Conservation (phyloP, 169 alveolate genomes). For the Blepharisma undulans region DNA sequence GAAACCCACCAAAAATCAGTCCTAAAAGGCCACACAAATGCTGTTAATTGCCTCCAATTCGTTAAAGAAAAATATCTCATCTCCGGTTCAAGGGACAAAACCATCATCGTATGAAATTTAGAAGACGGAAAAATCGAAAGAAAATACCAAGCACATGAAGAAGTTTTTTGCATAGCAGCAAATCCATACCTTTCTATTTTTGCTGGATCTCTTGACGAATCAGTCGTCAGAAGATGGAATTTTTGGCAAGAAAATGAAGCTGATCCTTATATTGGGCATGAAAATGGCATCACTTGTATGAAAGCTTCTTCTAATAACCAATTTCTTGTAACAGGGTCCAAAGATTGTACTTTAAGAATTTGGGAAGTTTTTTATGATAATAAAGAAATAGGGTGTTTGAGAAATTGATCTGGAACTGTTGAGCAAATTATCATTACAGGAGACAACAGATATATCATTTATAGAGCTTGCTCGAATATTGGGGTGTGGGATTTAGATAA, state of each 20-base stretch:
- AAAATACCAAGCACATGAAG: too few relatives aligned
- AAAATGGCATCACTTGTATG: neutral
- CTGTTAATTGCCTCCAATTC: neutral
- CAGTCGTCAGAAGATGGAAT: neutral
- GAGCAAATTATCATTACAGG: too few relatives aligned
- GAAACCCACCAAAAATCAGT: neutral
- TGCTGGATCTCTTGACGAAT: neutral
- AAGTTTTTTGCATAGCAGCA: neutral
- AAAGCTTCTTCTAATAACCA: neutral
- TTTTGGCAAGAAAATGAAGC: neutral
- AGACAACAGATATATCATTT: too few relatives aligned
- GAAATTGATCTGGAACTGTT: neutral
- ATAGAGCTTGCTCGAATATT: too few relatives aligned
- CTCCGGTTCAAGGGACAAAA: neutral
- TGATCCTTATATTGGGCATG: too few relatives aligned
- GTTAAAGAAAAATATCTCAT: neutral
- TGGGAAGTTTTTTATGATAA: neutral
- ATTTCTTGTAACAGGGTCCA: neutral
- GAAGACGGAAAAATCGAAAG: neutral
- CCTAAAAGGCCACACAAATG: neutral
- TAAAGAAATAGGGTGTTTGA: neutral
- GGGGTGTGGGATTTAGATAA: neutral
- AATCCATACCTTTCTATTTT: too few relatives aligned
- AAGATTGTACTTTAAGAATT: too few relatives aligned
- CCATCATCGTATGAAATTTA: neutral